phyloP scores from a whole-genome alignment of 768 basidiomycete genomes.

The Cystobasidium onofrii region DNA sequence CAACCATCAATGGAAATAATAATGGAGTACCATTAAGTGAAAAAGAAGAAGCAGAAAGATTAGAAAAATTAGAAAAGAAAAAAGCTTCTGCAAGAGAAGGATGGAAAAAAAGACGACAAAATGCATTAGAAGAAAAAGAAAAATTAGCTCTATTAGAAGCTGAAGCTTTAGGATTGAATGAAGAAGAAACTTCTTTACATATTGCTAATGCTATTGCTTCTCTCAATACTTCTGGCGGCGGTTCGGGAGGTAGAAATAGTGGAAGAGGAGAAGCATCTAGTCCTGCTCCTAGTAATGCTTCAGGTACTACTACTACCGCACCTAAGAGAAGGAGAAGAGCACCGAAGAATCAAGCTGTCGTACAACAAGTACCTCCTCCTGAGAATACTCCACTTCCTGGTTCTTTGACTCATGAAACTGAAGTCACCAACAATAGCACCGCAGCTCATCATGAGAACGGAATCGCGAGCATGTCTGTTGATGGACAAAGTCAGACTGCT shows the following conservation, averaged over 20 bases:
- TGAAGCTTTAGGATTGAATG: background rate
- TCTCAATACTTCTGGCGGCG: background rate
- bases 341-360: background rate
- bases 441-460: background rate
- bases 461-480: background rate
- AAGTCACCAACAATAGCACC: background rate
- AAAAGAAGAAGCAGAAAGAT: background rate
- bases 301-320: background rate
- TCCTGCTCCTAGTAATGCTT: background rate
- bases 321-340: background rate
- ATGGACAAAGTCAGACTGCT: conserved; percentile 29
- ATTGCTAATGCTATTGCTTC: background rate
- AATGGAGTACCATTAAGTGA: background rate
- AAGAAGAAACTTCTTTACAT: background rate
- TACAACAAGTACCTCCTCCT: background rate
- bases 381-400: background rate
- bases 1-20: no score
- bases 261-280: background rate
- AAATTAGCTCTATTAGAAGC: conserved; percentile 13
- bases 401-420: background rate
- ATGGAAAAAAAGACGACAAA: conserved; percentile 30
- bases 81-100: conserved; percentile 34
- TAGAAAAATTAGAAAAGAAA: conserved; percentile 27
- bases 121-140: conserved; percentile 19
- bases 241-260: background rate